Conservation (phyloP, 352 stramenopile genomes). For the Lagenidium giganteum region DNA sequence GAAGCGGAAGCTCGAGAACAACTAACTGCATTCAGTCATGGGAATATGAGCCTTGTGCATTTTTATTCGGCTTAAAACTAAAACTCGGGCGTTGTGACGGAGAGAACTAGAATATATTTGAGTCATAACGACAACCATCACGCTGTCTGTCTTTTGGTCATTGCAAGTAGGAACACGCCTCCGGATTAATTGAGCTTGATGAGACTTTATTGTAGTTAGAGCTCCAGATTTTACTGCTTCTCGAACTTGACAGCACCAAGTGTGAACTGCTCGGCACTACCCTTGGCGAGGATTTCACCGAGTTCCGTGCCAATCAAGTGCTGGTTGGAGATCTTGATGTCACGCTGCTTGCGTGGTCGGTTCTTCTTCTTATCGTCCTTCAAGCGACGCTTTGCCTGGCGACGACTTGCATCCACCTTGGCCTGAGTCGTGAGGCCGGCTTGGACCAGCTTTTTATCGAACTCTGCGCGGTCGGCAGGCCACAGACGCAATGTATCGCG, state of each 20-base stretch:
- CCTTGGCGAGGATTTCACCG: slow-evolving; percentile 77
- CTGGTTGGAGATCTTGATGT: slow-evolving; percentile 89
- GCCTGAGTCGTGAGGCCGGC: slow-evolving; percentile 76
- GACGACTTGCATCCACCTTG: slow-evolving; percentile 75
- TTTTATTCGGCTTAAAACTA: too few relatives aligned
- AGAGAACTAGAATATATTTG: too few relatives aligned
- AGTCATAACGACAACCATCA: too few relatives aligned
- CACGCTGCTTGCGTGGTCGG: slow-evolving; percentile 70
- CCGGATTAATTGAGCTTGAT: too few relatives aligned
- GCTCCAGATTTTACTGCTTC: slow-evolving; percentile 55
- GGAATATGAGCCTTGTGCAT: too few relatives aligned
- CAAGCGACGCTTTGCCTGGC: slow-evolving; percentile 72
- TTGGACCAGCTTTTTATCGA: slow-evolving; percentile 78
- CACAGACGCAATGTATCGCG: slow-evolving; percentile 67
- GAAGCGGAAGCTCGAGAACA: slow-evolving; percentile 36
- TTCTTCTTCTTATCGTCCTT: slow-evolving; percentile 84
- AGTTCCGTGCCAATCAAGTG: slow-evolving; percentile 85
- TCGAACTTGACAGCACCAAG: slow-evolving; percentile 81
- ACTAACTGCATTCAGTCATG: too few relatives aligned
- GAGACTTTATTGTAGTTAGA: too few relatives aligned
- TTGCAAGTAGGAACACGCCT: too few relatives aligned
- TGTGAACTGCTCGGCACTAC: slow-evolving; percentile 70
- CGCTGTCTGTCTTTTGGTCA: too few relatives aligned
- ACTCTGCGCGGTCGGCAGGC: slow-evolving; percentile 67
- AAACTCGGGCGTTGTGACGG: too few relatives aligned